These are phyloP conservation scores for Aegilops tauschii DNA, from an alignment of 176 grass and related monocot species.

Conservation along the genomic window DNA sequence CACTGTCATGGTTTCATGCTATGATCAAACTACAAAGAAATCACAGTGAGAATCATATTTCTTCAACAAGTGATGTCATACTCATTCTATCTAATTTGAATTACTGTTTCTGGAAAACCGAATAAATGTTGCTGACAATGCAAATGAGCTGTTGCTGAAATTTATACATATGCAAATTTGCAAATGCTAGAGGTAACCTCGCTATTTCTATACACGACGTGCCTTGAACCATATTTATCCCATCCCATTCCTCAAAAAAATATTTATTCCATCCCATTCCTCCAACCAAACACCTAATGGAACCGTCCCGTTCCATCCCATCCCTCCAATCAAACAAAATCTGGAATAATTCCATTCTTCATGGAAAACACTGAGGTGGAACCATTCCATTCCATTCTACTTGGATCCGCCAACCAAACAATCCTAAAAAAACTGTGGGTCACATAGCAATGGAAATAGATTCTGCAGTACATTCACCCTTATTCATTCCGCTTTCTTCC, in stretches of 20 bases:
- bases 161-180: not conserved
- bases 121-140: not conserved
- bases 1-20: slow-evolving; percentile 87
- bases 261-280: not conserved
- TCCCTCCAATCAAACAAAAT: not conserved
- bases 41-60: slow-evolving; percentile 66
- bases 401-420: not conserved
- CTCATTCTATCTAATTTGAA: not conserved
- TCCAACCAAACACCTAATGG: not conserved
- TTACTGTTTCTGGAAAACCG: not conserved
- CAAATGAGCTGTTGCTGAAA: not conserved
- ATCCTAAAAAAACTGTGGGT: not conserved
- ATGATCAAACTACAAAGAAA: slow-evolving; percentile 61
- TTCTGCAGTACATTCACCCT: not conserved
- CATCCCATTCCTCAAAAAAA: not conserved
- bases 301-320: not conserved
- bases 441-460: not conserved
- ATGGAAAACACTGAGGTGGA: not conserved
- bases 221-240: not conserved
- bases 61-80: slow-evolving; percentile 5
- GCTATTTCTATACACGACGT: not conserved
- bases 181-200: not conserved
- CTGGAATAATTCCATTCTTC: not conserved
- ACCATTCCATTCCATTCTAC: not conserved
- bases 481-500: not conserved